phyloP scores from a whole-genome alignment of 495 filamentous ascomycete genomes.

The Aspergillus ostianus region DNA sequence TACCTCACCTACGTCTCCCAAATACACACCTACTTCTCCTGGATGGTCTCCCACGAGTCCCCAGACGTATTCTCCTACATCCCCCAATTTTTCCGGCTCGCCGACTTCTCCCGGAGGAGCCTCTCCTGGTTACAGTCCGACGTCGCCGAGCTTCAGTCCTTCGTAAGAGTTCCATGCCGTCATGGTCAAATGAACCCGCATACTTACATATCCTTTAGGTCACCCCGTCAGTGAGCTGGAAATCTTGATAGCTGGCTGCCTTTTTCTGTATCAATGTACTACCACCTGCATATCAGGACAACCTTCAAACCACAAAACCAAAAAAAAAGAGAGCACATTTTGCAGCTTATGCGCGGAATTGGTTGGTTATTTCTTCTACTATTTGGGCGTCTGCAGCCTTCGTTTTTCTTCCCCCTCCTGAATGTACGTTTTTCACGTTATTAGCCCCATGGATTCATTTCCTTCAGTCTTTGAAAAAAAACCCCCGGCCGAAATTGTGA shows the following conservation, averaged over 20 bases:
- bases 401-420: conserved; percentile 20
- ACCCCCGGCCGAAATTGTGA: conserved; percentile 24
- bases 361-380: conserved; percentile 44
- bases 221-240: conserved; percentile 46
- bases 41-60: conserved; percentile 67
- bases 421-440: conserved; percentile 25
- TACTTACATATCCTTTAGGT: conserved; percentile 39
- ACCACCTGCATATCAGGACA: conserved; percentile 30
- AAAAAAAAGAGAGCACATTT: conserved; percentile 40
- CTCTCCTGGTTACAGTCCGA: conserved; percentile 58
- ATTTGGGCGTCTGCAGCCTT: conserved; percentile 36
- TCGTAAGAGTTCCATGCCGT: conserved; percentile 30
- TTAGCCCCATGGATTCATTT: conserved; percentile 15
- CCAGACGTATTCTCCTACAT: conserved; percentile 73
- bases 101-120: conserved; percentile 53
- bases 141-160: conserved; percentile 49
- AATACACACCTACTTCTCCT: conserved; percentile 75
- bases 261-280: conserved; percentile 40
- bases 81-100: conserved; percentile 64
- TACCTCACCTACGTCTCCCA: conserved; percentile 65
- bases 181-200: neutral
- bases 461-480: conserved; percentile 19
- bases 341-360: conserved; percentile 40
- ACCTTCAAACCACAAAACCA: conserved; percentile 22
- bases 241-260: conserved; percentile 17